Evolutionary conservation across 768 basidiomycete genomes (phyloP).

Genomic region (Phanerochaete sordida): DNA sequence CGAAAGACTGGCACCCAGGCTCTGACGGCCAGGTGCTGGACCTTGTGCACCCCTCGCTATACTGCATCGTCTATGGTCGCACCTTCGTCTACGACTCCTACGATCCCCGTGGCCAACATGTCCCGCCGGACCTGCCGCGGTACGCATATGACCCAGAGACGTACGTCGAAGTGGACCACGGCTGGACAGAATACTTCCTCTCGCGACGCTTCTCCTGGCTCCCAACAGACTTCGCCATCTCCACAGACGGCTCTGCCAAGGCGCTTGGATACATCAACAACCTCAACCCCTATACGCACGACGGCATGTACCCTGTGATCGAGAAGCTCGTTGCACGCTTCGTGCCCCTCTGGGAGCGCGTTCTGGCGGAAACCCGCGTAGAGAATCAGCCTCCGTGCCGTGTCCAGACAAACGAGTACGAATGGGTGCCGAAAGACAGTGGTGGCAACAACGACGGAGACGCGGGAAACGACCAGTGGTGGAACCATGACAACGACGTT

Average conservation of each 20-base stretch:
- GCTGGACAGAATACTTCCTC: slow-evolving; percentile 1
- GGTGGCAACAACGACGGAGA: too few relatives aligned
- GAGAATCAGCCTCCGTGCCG: background rate
- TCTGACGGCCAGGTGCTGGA: slow-evolving; percentile 41
- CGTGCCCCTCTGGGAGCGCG: slow-evolving; percentile 27
- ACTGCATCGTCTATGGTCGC: slow-evolving; percentile 34
- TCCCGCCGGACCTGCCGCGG: too few relatives aligned
- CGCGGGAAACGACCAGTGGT: background rate
- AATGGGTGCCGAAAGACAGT: background rate
- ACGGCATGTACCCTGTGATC: slow-evolving; percentile 17
- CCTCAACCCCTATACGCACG: slow-evolving; percentile 17
- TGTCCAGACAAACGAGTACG: background rate
- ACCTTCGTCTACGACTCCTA: slow-evolving; percentile 10
- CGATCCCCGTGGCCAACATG: background rate
- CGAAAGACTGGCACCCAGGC: slow-evolving; percentile 46
- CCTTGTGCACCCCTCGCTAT: slow-evolving; percentile 44
- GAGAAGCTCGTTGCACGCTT: slow-evolving; percentile 16
- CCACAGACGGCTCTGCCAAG: slow-evolving; percentile 15
- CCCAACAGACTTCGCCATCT: slow-evolving; percentile 25
- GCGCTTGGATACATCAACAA: slow-evolving; percentile 27
- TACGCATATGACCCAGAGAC: too few relatives aligned
- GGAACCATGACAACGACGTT: background rate
- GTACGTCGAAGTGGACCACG: background rate
- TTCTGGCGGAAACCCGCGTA: slow-evolving; percentile 9
- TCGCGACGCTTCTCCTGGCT: slow-evolving; percentile 24